Conservation (phyloP, 208 protist genomes). For the Trypanosomatidae sp. region DNA sequence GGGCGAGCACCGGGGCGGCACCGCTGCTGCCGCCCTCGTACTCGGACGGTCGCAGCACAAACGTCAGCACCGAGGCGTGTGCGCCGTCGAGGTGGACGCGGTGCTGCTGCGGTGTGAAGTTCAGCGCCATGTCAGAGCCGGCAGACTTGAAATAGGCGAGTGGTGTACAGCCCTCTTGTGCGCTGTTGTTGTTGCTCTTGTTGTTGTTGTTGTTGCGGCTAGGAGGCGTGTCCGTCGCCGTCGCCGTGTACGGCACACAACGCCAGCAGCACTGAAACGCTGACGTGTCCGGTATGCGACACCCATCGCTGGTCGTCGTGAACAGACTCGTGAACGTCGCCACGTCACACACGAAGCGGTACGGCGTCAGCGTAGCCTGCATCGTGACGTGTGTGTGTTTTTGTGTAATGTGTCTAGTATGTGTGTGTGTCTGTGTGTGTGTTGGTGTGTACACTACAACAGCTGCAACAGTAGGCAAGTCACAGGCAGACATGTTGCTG, state of each 20-base stretch:
- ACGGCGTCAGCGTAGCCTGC: conserved; percentile 42
- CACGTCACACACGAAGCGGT: conserved; percentile 70
- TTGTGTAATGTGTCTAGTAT: not conserved
- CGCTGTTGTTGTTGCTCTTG: not conserved
- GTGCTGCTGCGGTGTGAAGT: conserved; percentile 13
- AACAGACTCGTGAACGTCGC: conserved; percentile 54
- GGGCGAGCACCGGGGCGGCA: conserved; percentile 42
- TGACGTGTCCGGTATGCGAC: conserved; percentile 43
- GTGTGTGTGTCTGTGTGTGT: not conserved
- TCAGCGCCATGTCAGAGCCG: conserved; percentile 46
- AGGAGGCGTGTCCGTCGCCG: conserved; percentile 1
- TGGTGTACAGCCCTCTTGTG: not conserved
- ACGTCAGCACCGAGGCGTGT: conserved; percentile 41
- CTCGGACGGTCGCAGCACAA: conserved; percentile 35
- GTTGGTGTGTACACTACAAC: too few relatives aligned
- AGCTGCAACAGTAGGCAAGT: too few relatives aligned
- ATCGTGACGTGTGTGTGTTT: conserved; percentile 16
- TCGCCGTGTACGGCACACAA: conserved; percentile 11
- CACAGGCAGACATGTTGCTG: too few relatives aligned
- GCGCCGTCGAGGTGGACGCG: conserved; percentile 14
- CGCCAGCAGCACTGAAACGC: conserved; percentile 55
- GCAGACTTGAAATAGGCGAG: conserved; percentile 29
- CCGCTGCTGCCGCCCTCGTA: conserved; percentile 20
- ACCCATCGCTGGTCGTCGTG: conserved; percentile 20
- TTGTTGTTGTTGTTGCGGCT: not conserved